Base-by-base conservation (phyloP, 306 rosid genomes). In the Rosa lucieae region DNA sequence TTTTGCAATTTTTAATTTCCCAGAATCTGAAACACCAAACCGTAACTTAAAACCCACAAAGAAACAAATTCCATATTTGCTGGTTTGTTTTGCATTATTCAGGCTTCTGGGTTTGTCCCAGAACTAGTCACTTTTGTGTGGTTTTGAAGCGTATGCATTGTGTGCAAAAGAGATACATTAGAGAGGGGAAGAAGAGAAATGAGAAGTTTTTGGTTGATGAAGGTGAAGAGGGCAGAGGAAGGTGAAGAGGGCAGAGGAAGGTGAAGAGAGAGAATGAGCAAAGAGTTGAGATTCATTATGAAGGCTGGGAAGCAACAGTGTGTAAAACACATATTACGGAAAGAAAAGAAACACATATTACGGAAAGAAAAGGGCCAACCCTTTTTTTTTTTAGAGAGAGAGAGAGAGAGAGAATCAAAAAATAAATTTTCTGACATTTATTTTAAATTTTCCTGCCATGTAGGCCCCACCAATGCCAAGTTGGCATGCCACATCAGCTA, bases 291-390 rank as follows among this genome's bases (percentile, higher is more conserved):
- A 39, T 91, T 91, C 85, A 77, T 87, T 75, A 84, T 80, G 13
- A 91, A 89, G 76, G 86, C 83, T 91, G 94, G 93, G 89, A 92
- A 82, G 75, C 88, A 78, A 84, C 89, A 9, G 87, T 91, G 72
- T 83, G 97, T 0, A 91, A 88, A 91, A 84, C 99, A 32, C 87
- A 86, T 21, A 75, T 80, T 47, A 82, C 79, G 78, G 84, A 3
- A 92, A 89, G 91, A 94, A 91, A 71, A 84, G 93, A 88, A 91
- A 84, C 99, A 32, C 87, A 86, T 21, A 75, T 80, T 47, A 82
- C 79, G 78, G 84, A 3, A 92, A 89, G 91, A 94, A 91, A 71
- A 84, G 93, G 76, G 80, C 91, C 17, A 87, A 81, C 79, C 85
- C 84, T 69, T 81, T 90, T 29, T 29, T 29, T 29, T 29, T 1